Base-by-base conservation (phyloP, 129 eudicot genomes). In the Flaveria ramosissima region DNA sequence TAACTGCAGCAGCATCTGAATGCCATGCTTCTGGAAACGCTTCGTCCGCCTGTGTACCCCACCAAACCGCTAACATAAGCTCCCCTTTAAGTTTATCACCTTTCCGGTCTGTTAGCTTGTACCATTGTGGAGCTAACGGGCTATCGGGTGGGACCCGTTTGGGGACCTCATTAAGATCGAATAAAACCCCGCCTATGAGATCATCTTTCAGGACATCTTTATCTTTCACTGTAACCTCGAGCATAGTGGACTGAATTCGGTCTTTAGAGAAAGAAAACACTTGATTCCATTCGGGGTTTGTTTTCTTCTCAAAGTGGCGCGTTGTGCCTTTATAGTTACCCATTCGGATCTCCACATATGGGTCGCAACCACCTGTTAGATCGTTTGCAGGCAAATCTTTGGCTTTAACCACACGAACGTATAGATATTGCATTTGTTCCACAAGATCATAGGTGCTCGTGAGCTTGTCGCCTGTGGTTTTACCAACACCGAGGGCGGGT, bases 321-420 rank as follows among this genome's bases (percentile, higher is more conserved):
- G 89, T 85, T 26, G 78, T 85, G 3, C 89, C 89, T 67, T 82
- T 85, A n/a, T 78, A 85, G 72, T 85, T 85, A 3, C 89, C 89
- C 10, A 85, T 80, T 56, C 77, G 77, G 16, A 82, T 81, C 74
- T 82, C 89, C 1, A 82, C 86, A 51, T 79, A 82, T 6, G 89
- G 89, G 73, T 85, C 77, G 8, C 77, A 73, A 20, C 77, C 57
- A 7, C 77, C 77, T 0, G 77, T 73, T 41, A 73, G 20, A 30
- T 73, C 68, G 7, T 79, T 85, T 3, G 80, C 74, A 3, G 89
- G 89, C 11, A 85, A 74, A 36, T 82, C 86, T 68, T 80, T 75
- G 32, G 89, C 86, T 62, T 85, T 85, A n/a, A 82, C 89, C 21
- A 85, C 89, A 24, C 86, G 82, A 68, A 85, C 89, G 24, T 85